Base-by-base conservation (phyloP, 768 basidiomycete species). In the Podaxis mareebaensis region DNA sequence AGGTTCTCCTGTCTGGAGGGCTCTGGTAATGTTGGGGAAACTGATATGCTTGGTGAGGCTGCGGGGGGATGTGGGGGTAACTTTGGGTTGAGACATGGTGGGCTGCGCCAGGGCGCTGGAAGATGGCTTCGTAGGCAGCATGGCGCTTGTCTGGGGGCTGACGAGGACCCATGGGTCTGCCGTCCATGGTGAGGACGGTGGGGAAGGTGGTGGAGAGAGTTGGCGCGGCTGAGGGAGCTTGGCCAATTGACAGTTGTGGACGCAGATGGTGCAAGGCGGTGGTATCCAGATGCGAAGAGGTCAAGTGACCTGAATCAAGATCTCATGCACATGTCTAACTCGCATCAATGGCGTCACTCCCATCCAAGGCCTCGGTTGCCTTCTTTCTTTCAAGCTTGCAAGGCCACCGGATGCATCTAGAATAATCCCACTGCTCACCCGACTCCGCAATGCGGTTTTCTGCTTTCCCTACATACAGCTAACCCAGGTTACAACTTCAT, bases 121-220 rank as follows among this genome's bases (percentile, higher is more conserved):
- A 95, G 77, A 95, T 93, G 71, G 88, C 85, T 75, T 93, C 90
- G 78, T 93, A 95, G 52, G 92, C 92, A 60, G 87, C 85, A 75
- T 85, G 79, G 58, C 92, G 89, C 72, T 92, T 92, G 77, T 92
- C 90, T 74, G 76, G 89, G 20, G 79, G 77, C 53, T 79, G 77
- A 58, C 82, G 78, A 65, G 81, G 89, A 56, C 90, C 90, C 68
- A 85, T 66, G 26, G 81, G 80, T 67, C 75, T 78, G 30, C 30
- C 58, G 71, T 83, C 79, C 81, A 83, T 83, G 66, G 65, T 65
- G 65, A 61, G 53, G 65, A 64, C 55, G 53, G 51, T 55, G 61
- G 40, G 44, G 63, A 64, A 53, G 59, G 54, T 49, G 70, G 51
- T 53, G 66, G 62, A 51, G 51, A 63, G 59, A 65, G 59, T 59